Conservation (phyloP, 2,329 filamentous ascomycete species). For the Rhynchosporium agropyri region DNA sequence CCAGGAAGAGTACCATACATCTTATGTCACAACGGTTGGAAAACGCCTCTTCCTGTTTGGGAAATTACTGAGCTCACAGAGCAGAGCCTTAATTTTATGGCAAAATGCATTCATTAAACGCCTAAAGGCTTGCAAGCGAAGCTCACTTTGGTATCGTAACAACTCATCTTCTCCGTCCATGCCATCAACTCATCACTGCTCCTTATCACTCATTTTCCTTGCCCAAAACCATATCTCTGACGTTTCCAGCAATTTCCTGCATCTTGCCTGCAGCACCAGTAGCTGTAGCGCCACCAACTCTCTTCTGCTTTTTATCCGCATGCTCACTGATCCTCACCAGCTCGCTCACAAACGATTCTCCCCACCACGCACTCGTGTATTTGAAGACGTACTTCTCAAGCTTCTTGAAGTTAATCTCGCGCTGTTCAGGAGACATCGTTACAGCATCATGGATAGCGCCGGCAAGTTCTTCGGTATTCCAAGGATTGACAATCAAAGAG, state of each 20-base stretch:
- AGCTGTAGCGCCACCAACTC: conserved; percentile 9
- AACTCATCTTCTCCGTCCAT: conserved; percentile 3
- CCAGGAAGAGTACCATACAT: too few species aligned
- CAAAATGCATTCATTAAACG: conserved; percentile 12
- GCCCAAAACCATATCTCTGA: conserved; percentile 20
- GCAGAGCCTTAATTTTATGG: too few species aligned
- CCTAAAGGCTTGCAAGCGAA: conserved; percentile 17
- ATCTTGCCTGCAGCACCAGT: conserved; percentile 21
- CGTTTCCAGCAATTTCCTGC: conserved; percentile 29
- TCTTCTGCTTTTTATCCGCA: conserved; percentile 41
- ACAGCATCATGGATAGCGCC: conserved; percentile 95
- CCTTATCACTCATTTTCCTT: conserved; percentile 12
- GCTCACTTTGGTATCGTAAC: conserved; percentile 19
- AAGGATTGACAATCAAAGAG: conserved; percentile 93
- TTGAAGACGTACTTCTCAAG: conserved; percentile 95
- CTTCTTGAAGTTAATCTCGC: conserved; percentile 85
- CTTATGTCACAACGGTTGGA: too few species aligned
- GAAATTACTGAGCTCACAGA: neutral
- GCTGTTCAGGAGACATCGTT: conserved; percentile 89
- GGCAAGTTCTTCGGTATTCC: conserved; percentile 96
- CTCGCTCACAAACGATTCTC: conserved; percentile 87
- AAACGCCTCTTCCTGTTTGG: neutral
- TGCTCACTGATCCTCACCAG: conserved; percentile 50
- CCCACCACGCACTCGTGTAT: conserved; percentile 98
- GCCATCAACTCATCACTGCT: neutral